Base-by-base conservation (phyloP, 2,329 filamentous ascomycete species). In the Ophiocordyceps unilateralis region DNA sequence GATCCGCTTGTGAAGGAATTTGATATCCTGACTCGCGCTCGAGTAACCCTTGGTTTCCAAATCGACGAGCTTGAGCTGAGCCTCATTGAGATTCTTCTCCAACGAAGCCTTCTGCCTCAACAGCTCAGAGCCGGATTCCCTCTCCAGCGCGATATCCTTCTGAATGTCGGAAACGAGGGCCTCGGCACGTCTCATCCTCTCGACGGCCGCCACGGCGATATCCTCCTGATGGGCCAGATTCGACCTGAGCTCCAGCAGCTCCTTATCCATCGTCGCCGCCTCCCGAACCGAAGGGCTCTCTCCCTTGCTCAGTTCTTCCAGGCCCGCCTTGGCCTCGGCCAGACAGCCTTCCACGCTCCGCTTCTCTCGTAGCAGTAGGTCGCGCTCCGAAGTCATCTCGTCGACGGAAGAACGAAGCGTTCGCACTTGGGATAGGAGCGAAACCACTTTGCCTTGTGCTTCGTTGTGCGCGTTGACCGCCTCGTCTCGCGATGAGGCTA, bases 21-120 rank as follows among this genome's bases (percentile, higher is more conserved):
- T 83, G 51, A 96, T 85, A 62, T 96, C 89, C 54, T 94, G 86
- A 59, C 88, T 94, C 21, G 84, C 84, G 50, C 81, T 93, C 19
- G 88, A 91, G 64, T 93, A 96, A 43, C 88, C 87, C 68, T 96
- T 96, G 38, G 91, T 96, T 66, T 98, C 89, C 9, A 96, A 71
- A 58, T 96, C 91, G 42, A 98, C 81, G 44, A 93, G 76, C 55
- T 79, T 79, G 43, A 96, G 74, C 61, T 96, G 89, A 22, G 89
- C 71, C 59, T 98, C 89, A 59, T 88, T 94, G 41, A 93, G 69
- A 43, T 75, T 77, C 68, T 94, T 95, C 66, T 96, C 91, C 37
- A 98, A 67, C 1, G 74, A 74, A 3, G 83, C 84, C 66, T 95
- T 96, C 51, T 94, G 85, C 58, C 88, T 88, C 59, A 91, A 85